Conservation (phyloP, 495 filamentous ascomycete species). For the Tuber melanosporum region DNA sequence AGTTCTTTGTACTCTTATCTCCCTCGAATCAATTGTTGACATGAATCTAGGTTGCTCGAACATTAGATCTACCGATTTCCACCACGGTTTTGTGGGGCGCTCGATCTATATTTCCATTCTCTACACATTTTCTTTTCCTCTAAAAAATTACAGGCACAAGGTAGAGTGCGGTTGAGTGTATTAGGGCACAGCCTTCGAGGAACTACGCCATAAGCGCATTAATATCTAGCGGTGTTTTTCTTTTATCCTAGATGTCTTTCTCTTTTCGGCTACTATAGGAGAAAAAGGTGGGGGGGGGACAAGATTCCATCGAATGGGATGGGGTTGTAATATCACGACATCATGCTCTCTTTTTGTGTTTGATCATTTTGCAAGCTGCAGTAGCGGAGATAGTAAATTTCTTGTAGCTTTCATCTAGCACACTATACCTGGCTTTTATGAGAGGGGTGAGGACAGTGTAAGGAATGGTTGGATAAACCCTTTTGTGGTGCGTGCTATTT, state of each 20-base stretch:
- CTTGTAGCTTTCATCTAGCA: slow-evolving; percentile 1
- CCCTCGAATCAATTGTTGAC: slow-evolving; percentile 14
- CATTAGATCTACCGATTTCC: slow-evolving; percentile 22
- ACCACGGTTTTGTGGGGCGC: background rate
- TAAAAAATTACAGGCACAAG: slow-evolving; percentile 8
- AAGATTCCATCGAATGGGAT: background rate
- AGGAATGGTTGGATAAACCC: background rate
- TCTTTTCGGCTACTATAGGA: background rate
- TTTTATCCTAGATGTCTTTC: background rate
- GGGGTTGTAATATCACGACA: background rate
- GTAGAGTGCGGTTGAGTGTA: background rate
- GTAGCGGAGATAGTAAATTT: background rate
- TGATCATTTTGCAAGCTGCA: background rate
- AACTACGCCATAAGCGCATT: background rate
- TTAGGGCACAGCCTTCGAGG: background rate
- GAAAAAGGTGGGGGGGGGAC: background rate
- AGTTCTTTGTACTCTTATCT: slow-evolving; percentile 5
- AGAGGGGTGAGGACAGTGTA: background rate
- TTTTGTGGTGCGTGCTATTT: background rate
- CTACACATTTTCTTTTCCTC: slow-evolving; percentile 19
- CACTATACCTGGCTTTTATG: background rate
- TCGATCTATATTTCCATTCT: slow-evolving; percentile 15
- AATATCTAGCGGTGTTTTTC: background rate
- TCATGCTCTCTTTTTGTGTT: background rate
- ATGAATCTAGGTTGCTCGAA: slow-evolving; percentile 29